Evolutionary conservation across 1,284 basidiomycete genomes (phyloP).

Genomic region (Rhodotorula sp.): DNA sequence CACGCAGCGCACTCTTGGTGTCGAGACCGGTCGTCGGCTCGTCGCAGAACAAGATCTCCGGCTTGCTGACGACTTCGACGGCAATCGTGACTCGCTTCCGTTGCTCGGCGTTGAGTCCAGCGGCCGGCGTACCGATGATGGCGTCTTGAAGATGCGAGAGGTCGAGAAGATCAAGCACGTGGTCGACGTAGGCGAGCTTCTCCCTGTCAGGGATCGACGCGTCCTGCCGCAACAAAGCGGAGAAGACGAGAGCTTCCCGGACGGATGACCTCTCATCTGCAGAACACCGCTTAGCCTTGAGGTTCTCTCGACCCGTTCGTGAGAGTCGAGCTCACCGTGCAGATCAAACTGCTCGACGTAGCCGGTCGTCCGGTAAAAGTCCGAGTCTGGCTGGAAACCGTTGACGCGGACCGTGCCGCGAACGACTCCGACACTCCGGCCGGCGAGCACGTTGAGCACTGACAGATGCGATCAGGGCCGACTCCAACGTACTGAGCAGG

Average conservation of each 20-base stretch:
- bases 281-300: neutral
- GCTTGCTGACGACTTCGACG: constrained; percentile 58
- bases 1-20: constrained; percentile 40
- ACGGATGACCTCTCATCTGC: constrained; percentile 60
- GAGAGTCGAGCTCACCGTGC: constrained; percentile 27
- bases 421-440: constrained; percentile 57
- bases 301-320: neutral
- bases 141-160: constrained; percentile 55
- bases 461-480: constrained; percentile 40
- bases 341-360: constrained; percentile 45
- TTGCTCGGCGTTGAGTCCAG: constrained; percentile 57
- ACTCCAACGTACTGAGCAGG: neutral
- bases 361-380: constrained; percentile 57
- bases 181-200: constrained; percentile 57
- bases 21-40: constrained; percentile 40
- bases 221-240: constrained; percentile 60
- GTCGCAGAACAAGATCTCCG: constrained; percentile 50
- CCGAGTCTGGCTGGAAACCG: constrained; percentile 54
- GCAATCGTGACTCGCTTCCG: constrained; percentile 62
- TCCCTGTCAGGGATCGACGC: constrained; percentile 54
- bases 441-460: constrained; percentile 57
- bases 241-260: constrained; percentile 60
- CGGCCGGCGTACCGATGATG: constrained; percentile 54
- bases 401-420: constrained; percentile 55
- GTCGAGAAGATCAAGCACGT: constrained; percentile 56